phyloP scores from a whole-genome alignment of 306 rosid species.

The Castanopsis chinensis region DNA sequence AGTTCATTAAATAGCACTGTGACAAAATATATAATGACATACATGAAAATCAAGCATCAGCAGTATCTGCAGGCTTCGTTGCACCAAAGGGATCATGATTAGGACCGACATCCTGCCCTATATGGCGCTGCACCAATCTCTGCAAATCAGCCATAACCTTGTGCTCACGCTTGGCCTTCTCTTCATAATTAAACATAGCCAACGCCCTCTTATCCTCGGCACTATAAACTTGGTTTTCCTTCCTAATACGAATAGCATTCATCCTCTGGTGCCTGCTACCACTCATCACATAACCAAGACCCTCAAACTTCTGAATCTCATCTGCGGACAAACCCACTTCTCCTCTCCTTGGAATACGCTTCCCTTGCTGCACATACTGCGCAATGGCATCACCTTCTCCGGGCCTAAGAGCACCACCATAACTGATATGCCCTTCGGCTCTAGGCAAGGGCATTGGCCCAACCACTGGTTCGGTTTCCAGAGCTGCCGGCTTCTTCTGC shows the following conservation, averaged over 20 bases:
- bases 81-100: conserved; percentile 79
- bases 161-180: conserved; percentile 88
- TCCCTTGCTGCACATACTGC: conserved; percentile 96
- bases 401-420: conserved; percentile 98
- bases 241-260: conserved; percentile 97
- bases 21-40: too few relatives aligned
- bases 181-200: conserved; percentile 96
- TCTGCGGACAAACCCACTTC: conserved; percentile 98
- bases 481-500: conserved; percentile 62
- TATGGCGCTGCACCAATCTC: conserved; percentile 91
- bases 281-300: conserved; percentile 93
- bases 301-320: conserved; percentile 84
- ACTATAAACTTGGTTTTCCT: conserved; percentile 98
- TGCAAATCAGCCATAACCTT: conserved; percentile 99
- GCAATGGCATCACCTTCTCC: conserved; percentile 99
- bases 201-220: conserved; percentile 98
- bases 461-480: conserved; percentile 69
- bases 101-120: conserved; percentile 98
- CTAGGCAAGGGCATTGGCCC: conserved; percentile 94
- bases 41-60: conserved; percentile 39
- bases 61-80: conserved; percentile 43
- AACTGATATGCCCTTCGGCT: conserved; percentile 97
- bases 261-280: conserved; percentile 99
- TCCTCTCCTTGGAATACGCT: conserved; percentile 96
- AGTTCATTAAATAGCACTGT: too few relatives aligned